Evolutionary conservation across 2,329 filamentous ascomycete genomes (phyloP).

Genomic region (Neospermospora avenae): DNA sequence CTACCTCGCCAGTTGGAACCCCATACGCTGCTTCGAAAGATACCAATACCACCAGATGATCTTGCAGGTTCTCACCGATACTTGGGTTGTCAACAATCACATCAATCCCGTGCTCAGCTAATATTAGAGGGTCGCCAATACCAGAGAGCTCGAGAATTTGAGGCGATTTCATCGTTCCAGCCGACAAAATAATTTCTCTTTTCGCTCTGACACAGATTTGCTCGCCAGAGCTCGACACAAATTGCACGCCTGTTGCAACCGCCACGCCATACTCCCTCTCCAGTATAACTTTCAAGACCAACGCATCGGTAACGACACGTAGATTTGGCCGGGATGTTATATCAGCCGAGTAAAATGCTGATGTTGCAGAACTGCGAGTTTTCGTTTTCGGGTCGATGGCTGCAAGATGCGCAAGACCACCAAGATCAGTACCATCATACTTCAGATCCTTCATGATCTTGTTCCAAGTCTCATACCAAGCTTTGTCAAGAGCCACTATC

Average conservation of each 20-base stretch:
- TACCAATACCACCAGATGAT: constrained; percentile 39
- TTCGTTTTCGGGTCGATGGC: constrained; percentile 20
- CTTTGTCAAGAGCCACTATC: constrained; percentile 8
- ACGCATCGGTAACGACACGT: constrained; percentile 78
- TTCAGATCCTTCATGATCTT: constrained; percentile 30
- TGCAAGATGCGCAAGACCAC: constrained; percentile 32
- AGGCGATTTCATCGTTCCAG: constrained; percentile 44
- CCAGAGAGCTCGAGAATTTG: constrained; percentile 50
- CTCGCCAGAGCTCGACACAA: not conserved
- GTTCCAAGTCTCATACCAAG: constrained; percentile 14
- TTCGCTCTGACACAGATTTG: constrained; percentile 40
- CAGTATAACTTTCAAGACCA: constrained; percentile 66
- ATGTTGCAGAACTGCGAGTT: constrained; percentile 23
- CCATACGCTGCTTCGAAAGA: constrained; percentile 41
- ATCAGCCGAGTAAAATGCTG: constrained; percentile 21
- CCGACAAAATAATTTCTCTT: constrained; percentile 26
- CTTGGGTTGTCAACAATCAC: constrained; percentile 30
- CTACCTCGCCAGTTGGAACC: constrained; percentile 35
- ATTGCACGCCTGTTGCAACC: constrained; percentile 12
- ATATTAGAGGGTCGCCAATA: constrained; percentile 42
- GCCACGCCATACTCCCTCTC: constrained; percentile 1
- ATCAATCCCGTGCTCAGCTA: constrained; percentile 35
- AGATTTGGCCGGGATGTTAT: constrained; percentile 51
- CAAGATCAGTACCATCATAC: constrained; percentile 34
- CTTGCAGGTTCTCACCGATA: constrained; percentile 37